Percentiles rank a stretch among this genome's conserved stretches.
Evolutionary conservation across 768 basidiomycete species (phyloP).

Genomic region (Paxillus involutus): DNA sequence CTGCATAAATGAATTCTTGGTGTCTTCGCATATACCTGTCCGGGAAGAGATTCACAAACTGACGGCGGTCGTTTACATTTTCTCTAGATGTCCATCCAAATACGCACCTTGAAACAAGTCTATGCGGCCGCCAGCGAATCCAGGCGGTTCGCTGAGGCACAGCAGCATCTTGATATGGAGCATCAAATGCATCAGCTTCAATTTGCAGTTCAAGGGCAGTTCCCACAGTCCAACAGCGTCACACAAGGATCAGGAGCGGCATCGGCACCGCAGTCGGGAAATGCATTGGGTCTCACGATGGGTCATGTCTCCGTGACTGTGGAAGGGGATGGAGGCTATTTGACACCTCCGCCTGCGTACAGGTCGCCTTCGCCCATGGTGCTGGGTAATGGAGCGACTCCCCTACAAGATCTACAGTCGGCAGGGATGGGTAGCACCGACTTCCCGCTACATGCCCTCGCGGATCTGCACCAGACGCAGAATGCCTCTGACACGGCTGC

Average conservation of each 20-base stretch:
- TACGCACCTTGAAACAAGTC: conserved; percentile 54
- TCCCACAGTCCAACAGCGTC: not conserved
- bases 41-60: no score
- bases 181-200: conserved; percentile 1
- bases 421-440: no score
- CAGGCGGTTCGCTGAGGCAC: conserved; percentile 17
- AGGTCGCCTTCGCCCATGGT: not conserved
- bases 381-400: no score
- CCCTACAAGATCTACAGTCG: no score
- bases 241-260: not conserved
- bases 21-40: not conserved
- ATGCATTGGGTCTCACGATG: conserved; percentile 8
- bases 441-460: conserved; percentile 11
- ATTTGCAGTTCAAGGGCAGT: conserved; percentile 3
- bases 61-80: not conserved
- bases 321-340: not conserved
- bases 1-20: not conserved
- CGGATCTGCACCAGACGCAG: conserved; percentile 20
- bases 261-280: not conserved
- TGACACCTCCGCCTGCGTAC: conserved; percentile 8
- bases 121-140: conserved; percentile 34
- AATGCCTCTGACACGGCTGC: conserved; percentile 21
- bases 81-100: conserved; percentile 44
- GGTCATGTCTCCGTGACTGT: not conserved
- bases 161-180: conserved; percentile 16